Evolutionary conservation across 768 basidiomycete species (phyloP).

Genomic region (Psilocybe sp.): DNA sequence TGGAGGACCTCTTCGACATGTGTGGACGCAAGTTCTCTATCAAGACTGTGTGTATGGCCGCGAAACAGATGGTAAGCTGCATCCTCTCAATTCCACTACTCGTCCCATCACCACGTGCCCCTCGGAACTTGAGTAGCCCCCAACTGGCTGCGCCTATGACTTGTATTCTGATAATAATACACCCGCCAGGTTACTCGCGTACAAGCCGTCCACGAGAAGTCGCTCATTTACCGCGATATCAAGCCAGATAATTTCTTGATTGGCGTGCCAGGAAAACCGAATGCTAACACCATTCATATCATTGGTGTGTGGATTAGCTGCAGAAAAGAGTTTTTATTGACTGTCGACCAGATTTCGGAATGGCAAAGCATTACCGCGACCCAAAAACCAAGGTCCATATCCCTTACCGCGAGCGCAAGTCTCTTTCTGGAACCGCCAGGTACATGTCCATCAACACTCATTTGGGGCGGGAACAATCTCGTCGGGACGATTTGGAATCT

Average conservation of each 20-base stretch:
- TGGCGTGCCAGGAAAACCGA: constrained; percentile 89
- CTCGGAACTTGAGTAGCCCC: background rate
- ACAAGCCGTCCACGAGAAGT: constrained; percentile 97
- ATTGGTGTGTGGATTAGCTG: constrained; percentile 59
- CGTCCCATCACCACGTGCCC: background rate
- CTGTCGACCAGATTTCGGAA: constrained; percentile 77
- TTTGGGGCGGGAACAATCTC: constrained; percentile 90
- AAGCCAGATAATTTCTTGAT: constrained; percentile 99
- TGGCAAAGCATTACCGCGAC: constrained; percentile 99
- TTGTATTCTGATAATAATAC: constrained; percentile 10
- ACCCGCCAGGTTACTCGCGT: constrained; percentile 82
- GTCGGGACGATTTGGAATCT: constrained; percentile 95
- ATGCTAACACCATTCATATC: constrained; percentile 82
- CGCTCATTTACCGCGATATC: constrained; percentile 97
- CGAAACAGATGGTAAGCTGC: constrained; percentile 91
- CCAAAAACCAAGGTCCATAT: constrained; percentile 98
- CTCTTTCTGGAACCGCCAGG: constrained; percentile 91
- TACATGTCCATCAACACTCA: constrained; percentile 99
- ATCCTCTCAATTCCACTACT: constrained; percentile 2
- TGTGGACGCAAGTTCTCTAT: constrained; percentile 96
- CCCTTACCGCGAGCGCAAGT: constrained; percentile 98
- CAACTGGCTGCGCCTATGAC: background rate
- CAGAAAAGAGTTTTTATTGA: background rate
- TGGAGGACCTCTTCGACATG: constrained; percentile 99
- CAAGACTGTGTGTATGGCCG: constrained; percentile 99